These are phyloP conservation scores for Avena insularis DNA, from an alignment of 176 grass and related monocot species.

Conservation along the genomic window DNA sequence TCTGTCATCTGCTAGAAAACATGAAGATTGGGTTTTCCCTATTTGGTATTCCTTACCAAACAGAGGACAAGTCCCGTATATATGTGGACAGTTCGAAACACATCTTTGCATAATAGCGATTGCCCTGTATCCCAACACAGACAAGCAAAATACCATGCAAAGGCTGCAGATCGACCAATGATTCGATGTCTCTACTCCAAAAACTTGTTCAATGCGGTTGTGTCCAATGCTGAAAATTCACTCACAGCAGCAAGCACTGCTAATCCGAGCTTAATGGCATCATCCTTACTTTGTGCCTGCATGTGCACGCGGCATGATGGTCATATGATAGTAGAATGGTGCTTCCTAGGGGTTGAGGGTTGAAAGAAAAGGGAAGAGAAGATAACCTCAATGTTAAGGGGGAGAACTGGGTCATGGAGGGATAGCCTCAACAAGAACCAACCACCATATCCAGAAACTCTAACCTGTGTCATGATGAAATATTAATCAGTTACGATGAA, in stretches of 20 bases:
- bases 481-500: slow-evolving; percentile 29
- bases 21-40: not conserved
- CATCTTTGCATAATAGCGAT: slow-evolving; percentile 12
- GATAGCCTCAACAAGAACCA: slow-evolving; percentile 96
- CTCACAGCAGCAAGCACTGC: slow-evolving; percentile 66
- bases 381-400: slow-evolving; percentile 90
- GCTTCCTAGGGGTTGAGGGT: not conserved
- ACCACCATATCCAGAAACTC: slow-evolving; percentile 94
- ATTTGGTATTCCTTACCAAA: slow-evolving; percentile 5
- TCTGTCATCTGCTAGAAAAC: slow-evolving; percentile 10
- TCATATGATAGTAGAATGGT: not conserved
- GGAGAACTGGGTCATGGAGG: slow-evolving; percentile 99
- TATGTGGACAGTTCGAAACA: not conserved
- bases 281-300: slow-evolving; percentile 74
- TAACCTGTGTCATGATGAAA: slow-evolving; percentile 56
- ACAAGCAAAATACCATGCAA: slow-evolving; percentile 7
- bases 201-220: slow-evolving; percentile 62
- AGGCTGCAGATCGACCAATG: not conserved
- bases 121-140: not conserved
- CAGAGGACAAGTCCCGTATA: not conserved
- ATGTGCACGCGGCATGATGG: not conserved
- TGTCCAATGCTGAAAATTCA: slow-evolving; percentile 80
- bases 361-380: not conserved
- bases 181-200: slow-evolving; percentile 36
- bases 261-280: slow-evolving; percentile 71